Evolutionary conservation across 1,284 basidiomycete species (phyloP), one percentile per base, ranked within the genome.

Genomic region (Pseudozyma thailandica): DNA sequence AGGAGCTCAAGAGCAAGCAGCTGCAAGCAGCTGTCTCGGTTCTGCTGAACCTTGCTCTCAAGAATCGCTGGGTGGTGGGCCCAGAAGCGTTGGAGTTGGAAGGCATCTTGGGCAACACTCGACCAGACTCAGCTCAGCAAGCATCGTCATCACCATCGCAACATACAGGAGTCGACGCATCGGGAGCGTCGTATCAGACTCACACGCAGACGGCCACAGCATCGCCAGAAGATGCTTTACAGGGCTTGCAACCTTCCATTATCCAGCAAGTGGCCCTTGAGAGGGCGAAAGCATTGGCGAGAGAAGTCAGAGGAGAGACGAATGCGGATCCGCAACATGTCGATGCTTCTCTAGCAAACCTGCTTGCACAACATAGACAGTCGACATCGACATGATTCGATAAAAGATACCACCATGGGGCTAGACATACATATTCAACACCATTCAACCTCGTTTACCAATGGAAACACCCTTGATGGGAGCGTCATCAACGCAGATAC

Each of bases 11-110:
- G 42, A 60, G 31, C 30, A 61, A 59, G 31, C 61, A 70, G 31
- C 37, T 78, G 10, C 68, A 75, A 56, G 63, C 58, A 6, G 75
- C 76, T 2, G 70, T 75, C 6, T 61, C 62, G 37, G 70, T 78
- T n/a, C 56, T 80, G 20, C 57, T 80, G 18, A 49, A 63, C 3
- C 49, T 78, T 13, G 75, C 78, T 13, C 58, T 78, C 25, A 56
- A 61, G 26, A 68, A 66, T 12, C 62, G 72, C 5, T 78, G 76
- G 76, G 49, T 79, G 1, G 62, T 68, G 13, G 78, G 78, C 0
- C 52, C 59, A 6, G 78, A 79, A 37, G 78, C 63, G 6, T 43
- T 78, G 20, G 62, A 72, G 21, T 27, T 79, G 38, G 62, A 77
- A 21, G 41, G 33, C 4, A 74, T 79, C 25, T 30, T 79, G 38